A percentile compares a stretch with the other conserved stretches of the same genome.
Evolutionary conservation across 1,139 yeast genomes (phyloP).

Genomic region (Yamadazyma kanchanaburiensis): DNA sequence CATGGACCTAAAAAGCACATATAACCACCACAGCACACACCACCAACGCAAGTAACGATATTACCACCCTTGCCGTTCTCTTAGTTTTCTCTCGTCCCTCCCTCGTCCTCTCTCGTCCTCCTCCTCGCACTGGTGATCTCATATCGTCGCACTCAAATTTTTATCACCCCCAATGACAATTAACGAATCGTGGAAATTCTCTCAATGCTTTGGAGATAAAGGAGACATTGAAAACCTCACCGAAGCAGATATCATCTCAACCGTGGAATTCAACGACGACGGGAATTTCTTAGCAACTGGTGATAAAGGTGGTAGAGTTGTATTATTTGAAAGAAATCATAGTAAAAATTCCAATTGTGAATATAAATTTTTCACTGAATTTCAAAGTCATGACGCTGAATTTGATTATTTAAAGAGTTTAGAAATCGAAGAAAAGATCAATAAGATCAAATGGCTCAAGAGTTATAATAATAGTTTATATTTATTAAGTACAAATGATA

Average conservation of each 20-base stretch:
- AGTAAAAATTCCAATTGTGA: constrained; percentile 71
- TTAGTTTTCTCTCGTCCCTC: too few relatives aligned
- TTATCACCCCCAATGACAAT: constrained; percentile 12
- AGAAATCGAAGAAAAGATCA: constrained; percentile 97
- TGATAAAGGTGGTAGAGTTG: constrained; percentile 98
- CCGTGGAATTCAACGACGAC: constrained; percentile 93
- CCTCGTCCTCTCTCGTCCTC: too few relatives aligned
- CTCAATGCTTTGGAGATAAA: constrained; percentile 97
- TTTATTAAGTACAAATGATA: constrained; percentile 89
- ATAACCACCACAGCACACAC: too few relatives aligned
- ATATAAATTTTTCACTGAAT: constrained; percentile 93
- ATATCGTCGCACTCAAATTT: too few relatives aligned
- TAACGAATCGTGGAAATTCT: constrained; percentile 59
- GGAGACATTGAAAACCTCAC: constrained; percentile 95
- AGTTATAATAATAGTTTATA: constrained; percentile 87
- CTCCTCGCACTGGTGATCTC: too few relatives aligned
- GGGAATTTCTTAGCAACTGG: constrained; percentile 98
- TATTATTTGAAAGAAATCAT: constrained; percentile 86
- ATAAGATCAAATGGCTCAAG: constrained; percentile 94
- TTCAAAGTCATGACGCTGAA: constrained; percentile 98
- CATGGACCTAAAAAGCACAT: too few relatives aligned
- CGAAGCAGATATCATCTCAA: constrained; percentile 95
- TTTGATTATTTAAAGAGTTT: constrained; percentile 93
- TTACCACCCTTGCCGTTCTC: not conserved
- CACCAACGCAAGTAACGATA: not conserved